Evolutionary conservation across 2,329 filamentous ascomycete species (phyloP).

Genomic region (Ophiostoma tasmaniense): DNA sequence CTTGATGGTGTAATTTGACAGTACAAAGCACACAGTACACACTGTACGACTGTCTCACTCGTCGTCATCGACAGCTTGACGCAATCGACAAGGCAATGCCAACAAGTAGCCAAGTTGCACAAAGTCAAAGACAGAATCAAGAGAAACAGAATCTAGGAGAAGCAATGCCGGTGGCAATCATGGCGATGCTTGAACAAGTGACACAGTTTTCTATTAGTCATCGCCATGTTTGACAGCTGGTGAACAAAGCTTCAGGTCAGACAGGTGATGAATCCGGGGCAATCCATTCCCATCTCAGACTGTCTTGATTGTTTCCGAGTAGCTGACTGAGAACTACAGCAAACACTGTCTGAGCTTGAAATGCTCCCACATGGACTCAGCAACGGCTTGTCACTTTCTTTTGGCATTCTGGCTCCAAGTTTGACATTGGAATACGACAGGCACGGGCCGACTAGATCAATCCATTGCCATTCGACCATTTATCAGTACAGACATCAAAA

Average conservation of each 20-base stretch:
- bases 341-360: neutral
- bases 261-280: neutral
- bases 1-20: neutral
- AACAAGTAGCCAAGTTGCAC: neutral
- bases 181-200: neutral
- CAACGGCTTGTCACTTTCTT: neutral
- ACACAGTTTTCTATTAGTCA: neutral
- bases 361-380: neutral
- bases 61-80: neutral
- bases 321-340: neutral
- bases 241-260: neutral
- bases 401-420: neutral
- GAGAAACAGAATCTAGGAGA: neutral
- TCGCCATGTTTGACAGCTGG: neutral
- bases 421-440: neutral
- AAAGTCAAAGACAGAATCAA: neutral
- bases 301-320: neutral
- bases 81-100: neutral
- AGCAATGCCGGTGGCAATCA: neutral
- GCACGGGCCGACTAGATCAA: neutral
- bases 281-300: neutral
- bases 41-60: neutral
- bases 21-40: neutral
- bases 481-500: too few species aligned
- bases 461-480: neutral